phyloP scores from a whole-genome alignment of 1,284 basidiomycete species.

The Tilletiaria anomala region DNA sequence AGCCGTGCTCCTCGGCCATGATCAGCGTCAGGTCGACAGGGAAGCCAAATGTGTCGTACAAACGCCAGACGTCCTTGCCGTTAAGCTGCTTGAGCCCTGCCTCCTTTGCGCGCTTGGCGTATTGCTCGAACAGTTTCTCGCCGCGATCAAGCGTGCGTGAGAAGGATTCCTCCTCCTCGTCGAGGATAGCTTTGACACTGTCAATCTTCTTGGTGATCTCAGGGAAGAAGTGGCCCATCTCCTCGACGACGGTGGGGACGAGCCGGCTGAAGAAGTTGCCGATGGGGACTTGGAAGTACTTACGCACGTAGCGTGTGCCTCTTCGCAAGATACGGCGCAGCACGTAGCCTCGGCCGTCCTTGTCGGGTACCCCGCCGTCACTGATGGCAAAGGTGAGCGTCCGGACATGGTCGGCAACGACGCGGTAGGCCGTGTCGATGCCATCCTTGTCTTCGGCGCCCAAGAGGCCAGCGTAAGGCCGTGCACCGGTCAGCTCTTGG shows the following conservation, averaged over 20 bases:
- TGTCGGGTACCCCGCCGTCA: constrained; percentile 90
- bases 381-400: constrained; percentile 89
- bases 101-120: constrained; percentile 57
- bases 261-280: constrained; percentile 90
- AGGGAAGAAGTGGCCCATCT: constrained; percentile 80
- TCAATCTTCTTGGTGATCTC: constrained; percentile 71
- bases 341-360: constrained; percentile 90
- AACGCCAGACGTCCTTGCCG: constrained; percentile 86
- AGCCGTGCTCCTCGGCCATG: constrained; percentile 87
- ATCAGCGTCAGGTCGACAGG: constrained; percentile 89
- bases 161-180: constrained; percentile 96
- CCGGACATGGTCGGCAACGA: constrained; percentile 90
- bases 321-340: constrained; percentile 77
- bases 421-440: constrained; percentile 86
- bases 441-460: constrained; percentile 86
- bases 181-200: constrained; percentile 84
- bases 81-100: constrained; percentile 56
- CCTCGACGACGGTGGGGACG: constrained; percentile 73
- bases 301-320: constrained; percentile 84
- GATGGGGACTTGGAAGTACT: constrained; percentile 86
- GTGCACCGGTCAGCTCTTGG: constrained; percentile 73
- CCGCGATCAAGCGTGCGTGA: constrained; percentile 89
- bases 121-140: constrained; percentile 89
- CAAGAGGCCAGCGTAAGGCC: constrained; percentile 75
- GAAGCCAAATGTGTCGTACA: constrained; percentile 98